These are phyloP conservation scores for Trichocomaceae sp. DNA, from an alignment of 2,329 filamentous ascomycete genomes.

Conservation along the genomic window DNA sequence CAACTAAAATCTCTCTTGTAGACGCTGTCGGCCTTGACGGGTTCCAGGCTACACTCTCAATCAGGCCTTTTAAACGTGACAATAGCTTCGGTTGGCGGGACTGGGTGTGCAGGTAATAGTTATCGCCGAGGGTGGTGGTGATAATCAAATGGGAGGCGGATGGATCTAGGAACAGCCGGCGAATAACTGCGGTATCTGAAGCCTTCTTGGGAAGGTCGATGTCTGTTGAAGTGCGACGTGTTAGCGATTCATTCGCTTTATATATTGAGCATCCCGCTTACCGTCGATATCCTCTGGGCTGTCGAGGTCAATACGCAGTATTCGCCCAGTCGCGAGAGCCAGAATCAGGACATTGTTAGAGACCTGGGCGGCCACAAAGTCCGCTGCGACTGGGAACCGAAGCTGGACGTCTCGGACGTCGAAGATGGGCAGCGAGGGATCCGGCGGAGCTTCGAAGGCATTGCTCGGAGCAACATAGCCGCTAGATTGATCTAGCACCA, in stretches of 20 bases:
- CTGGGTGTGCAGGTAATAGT: slow-evolving; percentile 96
- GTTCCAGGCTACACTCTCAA: slow-evolving; percentile 93
- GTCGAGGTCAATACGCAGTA: slow-evolving; percentile 89
- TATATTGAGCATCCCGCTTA: slow-evolving; percentile 29
- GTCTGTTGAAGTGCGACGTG: slow-evolving; percentile 50
- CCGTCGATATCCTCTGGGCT: slow-evolving; percentile 92
- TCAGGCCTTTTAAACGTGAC: slow-evolving; percentile 75
- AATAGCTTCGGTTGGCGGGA: slow-evolving; percentile 80
- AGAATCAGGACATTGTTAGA: slow-evolving; percentile 95
- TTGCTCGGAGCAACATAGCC: slow-evolving; percentile 65
- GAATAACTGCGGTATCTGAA: slow-evolving; percentile 84
- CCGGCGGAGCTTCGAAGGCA: slow-evolving; percentile 53
- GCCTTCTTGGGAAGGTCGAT: slow-evolving; percentile 94
- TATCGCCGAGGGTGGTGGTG: slow-evolving; percentile 85
- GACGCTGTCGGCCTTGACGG: slow-evolving; percentile 86
- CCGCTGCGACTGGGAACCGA: slow-evolving; percentile 86
- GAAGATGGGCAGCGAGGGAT: slow-evolving; percentile 75
- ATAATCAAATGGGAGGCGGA: slow-evolving; percentile 92
- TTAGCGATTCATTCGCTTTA: background rate
- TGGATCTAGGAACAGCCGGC: slow-evolving; percentile 94
- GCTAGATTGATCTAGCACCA: slow-evolving; percentile 65
- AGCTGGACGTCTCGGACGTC: slow-evolving; percentile 87
- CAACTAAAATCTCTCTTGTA: slow-evolving; percentile 87
- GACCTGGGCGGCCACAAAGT: slow-evolving; percentile 94
- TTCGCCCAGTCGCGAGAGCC: slow-evolving; percentile 83